Conservation (phyloP, 306 rosid species). For the Cucumis cinereus region DNA sequence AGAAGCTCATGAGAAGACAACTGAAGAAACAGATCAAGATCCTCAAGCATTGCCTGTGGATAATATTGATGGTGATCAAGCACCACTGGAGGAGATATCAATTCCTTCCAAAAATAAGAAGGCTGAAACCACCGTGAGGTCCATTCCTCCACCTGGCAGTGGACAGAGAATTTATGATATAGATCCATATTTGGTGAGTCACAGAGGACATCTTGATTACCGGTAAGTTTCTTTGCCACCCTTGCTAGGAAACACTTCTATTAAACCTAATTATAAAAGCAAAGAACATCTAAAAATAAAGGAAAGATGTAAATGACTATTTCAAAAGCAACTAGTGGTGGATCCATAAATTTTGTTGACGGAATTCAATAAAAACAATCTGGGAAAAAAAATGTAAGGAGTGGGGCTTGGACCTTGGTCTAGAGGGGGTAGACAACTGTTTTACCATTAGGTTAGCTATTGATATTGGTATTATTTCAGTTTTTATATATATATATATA, state of each 20-base stretch:
- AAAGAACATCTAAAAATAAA: too few species aligned
- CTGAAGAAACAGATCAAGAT: constrained; percentile 20
- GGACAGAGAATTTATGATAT: constrained; percentile 77
- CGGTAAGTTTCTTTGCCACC: constrained; percentile 37
- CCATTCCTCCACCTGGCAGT: constrained; percentile 61
- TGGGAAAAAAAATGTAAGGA: too few species aligned
- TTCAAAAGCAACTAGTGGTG: too few species aligned
- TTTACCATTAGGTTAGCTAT: too few species aligned
- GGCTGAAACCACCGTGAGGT: constrained; percentile 23
- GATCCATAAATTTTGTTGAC: too few species aligned
- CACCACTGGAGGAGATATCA: constrained; percentile 27
- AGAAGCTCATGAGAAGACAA: constrained; percentile 26
- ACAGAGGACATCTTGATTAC: constrained; percentile 66
- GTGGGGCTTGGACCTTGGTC: too few species aligned
- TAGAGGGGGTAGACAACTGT: too few species aligned
- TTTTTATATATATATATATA: too few species aligned
- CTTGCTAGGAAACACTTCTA: neutral
- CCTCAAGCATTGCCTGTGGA: constrained; percentile 22
- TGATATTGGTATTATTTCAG: too few species aligned
- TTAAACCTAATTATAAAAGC: neutral
- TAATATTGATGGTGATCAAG: constrained; percentile 19
- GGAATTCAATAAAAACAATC: too few species aligned
- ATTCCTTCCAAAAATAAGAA: constrained; percentile 15
- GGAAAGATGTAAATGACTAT: too few species aligned
- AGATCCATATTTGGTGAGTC: constrained; percentile 45